Evolutionary conservation across 1,139 yeast genomes (phyloP), one percentile per base, ranked within the genome.

Genomic region (Blastobotrys indianensis): DNA sequence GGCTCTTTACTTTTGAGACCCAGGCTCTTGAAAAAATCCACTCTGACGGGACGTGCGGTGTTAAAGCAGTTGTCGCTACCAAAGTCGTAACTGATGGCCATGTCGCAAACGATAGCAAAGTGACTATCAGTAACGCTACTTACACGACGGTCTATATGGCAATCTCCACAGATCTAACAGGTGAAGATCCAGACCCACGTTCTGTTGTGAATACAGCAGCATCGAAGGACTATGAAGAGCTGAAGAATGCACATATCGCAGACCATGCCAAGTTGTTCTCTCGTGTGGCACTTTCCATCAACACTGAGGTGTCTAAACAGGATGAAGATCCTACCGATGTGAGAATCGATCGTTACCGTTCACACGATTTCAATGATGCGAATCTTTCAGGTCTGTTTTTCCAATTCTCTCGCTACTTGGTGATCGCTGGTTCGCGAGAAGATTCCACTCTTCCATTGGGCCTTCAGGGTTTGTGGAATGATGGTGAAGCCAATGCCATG

Each of bases 401-500:
- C 17, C 49, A 46, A 38, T 46, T 32, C 29, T 47, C 40, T 10
- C 36, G 49, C 16, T 46, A 46, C 33, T 33, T 46, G 25, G 44
- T 38, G 4, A 44, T 46, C 12, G 44, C 49, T 2, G 47, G 49
- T 11, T 32, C 49, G 5, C 17, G 49, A 16, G 35, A 20, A 11
- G 44, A 44, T 20, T 46, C 49, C 5, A 28, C 36, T 2, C 41
- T 46, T 13, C 49, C 49, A 8, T 25, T 46, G 31, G 31, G 40
- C 36, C 41, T 46, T 6, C 49, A 46, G 45, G 49, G 47, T 11
- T 25, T 44, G 33, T 46, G 49, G 49, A 46, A 46, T 30, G 49
- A 46, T 29, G 49, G 49, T 8, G 46, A 43, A 33, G 49, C 49
- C n/a, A 43, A 39, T 20, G 31, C 34, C 16, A 46, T 46, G 49